Conservation (phyloP, 2,329 filamentous ascomycete genomes). For the Colletotrichum chlorophyti region DNA sequence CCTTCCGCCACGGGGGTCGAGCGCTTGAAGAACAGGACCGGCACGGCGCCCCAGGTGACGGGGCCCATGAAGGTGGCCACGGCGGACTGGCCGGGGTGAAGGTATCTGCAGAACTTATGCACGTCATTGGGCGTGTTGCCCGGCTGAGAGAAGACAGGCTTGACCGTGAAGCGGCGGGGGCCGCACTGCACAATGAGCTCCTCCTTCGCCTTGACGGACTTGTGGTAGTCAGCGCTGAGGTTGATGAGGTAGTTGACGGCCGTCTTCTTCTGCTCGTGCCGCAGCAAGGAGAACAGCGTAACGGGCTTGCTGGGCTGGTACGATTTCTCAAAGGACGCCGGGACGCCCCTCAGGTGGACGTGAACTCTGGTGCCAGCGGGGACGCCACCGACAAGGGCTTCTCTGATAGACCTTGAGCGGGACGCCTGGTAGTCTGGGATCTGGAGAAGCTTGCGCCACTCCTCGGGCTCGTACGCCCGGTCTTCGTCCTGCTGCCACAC, state of each 20-base stretch:
- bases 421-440: constrained; percentile 90
- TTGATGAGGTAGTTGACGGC: constrained; percentile 90
- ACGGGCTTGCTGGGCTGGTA: constrained; percentile 66
- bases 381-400: constrained; percentile 89
- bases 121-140: constrained; percentile 95
- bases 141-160: constrained; percentile 88
- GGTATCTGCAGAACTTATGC: constrained; percentile 92
- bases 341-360: constrained; percentile 70
- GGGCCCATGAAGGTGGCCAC: constrained; percentile 91
- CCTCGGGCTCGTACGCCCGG: constrained; percentile 82
- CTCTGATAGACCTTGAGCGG: constrained; percentile 76
- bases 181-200: constrained; percentile 92
- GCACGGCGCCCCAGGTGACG: constrained; percentile 91
- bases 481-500: constrained; percentile 92
- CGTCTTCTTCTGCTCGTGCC: constrained; percentile 94
- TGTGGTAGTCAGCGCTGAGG: constrained; percentile 76
- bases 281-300: constrained; percentile 83
- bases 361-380: constrained; percentile 83
- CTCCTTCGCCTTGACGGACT: constrained; percentile 88
- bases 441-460: constrained; percentile 86
- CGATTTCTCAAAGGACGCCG: constrained; percentile 49
- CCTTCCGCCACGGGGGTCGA: constrained; percentile 46
- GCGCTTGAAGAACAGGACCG: constrained; percentile 85
- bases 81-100: constrained; percentile 89
- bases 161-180: constrained; percentile 83